These are phyloP conservation scores for Bothriochloa decipiens DNA, from an alignment of 176 grass and related monocot genomes.

Conservation along the genomic window DNA sequence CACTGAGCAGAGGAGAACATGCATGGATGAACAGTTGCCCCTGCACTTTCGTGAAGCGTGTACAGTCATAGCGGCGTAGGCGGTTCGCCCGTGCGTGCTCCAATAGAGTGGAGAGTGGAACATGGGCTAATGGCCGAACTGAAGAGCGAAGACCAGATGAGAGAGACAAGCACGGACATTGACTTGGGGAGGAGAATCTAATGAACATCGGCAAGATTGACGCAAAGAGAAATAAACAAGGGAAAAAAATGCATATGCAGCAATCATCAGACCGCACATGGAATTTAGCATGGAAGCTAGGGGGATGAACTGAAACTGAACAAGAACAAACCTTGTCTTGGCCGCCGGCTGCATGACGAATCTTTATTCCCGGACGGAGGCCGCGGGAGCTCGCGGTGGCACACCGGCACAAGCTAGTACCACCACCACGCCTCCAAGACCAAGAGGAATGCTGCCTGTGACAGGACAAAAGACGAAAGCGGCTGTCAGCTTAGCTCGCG, in stretches of 20 bases:
- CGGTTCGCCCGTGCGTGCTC: not conserved
- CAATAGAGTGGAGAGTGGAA: not conserved
- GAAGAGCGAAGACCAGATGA: not conserved
- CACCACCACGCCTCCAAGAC: not conserved
- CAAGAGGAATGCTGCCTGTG: constrained; percentile 55
- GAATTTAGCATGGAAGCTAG: constrained; percentile 33
- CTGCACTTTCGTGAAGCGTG: constrained; percentile 1
- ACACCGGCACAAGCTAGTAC: not conserved
- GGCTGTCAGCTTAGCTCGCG: constrained; percentile 44
- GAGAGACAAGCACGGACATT: constrained; percentile 4
- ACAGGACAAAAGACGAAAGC: constrained; percentile 38
- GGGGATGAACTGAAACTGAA: constrained; percentile 15
- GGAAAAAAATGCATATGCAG: constrained; percentile 21
- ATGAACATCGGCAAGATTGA: constrained; percentile 1
- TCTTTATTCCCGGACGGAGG: constrained; percentile 39
- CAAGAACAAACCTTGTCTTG: constrained; percentile 68
- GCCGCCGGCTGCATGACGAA: constrained; percentile 66
- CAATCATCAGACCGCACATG: constrained; percentile 50
- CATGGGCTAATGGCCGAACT: constrained; percentile 18
- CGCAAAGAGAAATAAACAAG: constrained; percentile 29
- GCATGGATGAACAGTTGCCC: not conserved
- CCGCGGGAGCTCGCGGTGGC: constrained; percentile 26
- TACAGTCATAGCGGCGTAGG: not conserved
- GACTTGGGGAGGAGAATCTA: constrained; percentile 47
- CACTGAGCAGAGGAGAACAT: not conserved